Base-by-base conservation (phyloP, 192 early-diverging fungal species). In the Entomortierella parvispora region DNA sequence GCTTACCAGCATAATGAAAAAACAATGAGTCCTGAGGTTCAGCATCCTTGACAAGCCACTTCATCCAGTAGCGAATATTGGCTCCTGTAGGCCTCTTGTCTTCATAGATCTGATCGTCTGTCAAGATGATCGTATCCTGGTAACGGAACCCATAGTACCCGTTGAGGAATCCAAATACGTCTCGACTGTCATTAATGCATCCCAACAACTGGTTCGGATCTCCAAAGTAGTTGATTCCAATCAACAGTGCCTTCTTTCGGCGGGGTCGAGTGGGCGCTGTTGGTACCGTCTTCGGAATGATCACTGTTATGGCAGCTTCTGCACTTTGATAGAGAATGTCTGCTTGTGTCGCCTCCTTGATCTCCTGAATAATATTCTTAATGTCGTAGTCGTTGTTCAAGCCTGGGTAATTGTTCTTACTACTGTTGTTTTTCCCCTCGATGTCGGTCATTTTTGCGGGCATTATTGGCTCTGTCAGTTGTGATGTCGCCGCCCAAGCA, bases 1-100 rank as follows among this genome's bases (percentile, higher is more conserved):
- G 88, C 62, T 92, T 92, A 32, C 94, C 94, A 56, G 85, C 91
- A 68, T 83, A 94, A 76, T 93, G 90, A 75, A 94, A 89, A 65
- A 92, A 90, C 60, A 95, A 81, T 9, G 89, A 88, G 68, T 93
- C 92, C 54, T 89, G 89, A 47, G 93, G 86, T 31, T 81, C 75
- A 33, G 90, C 85, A 28, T 81, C 89, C 46, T 76, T 71, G 62
- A 91, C 89, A 49, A 95, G 86, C 82, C 90, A 91, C 33, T 82
- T 81, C 71, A 94, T 90, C 42, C 82, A 87, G 32, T 85, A 72
- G 17, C 85, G 80, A 23, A 91, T 91, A 55, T 87, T 83, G 40
- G 81, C 81, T 34, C 82, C 67, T 20, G 88, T 91, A 2, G 84
- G 83, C 14, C 74, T 23, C 33, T 77, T 77, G 61, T 77, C 65